phyloP scores from a whole-genome alignment of 1,139 yeast genomes.

The Taphrina pruni region DNA sequence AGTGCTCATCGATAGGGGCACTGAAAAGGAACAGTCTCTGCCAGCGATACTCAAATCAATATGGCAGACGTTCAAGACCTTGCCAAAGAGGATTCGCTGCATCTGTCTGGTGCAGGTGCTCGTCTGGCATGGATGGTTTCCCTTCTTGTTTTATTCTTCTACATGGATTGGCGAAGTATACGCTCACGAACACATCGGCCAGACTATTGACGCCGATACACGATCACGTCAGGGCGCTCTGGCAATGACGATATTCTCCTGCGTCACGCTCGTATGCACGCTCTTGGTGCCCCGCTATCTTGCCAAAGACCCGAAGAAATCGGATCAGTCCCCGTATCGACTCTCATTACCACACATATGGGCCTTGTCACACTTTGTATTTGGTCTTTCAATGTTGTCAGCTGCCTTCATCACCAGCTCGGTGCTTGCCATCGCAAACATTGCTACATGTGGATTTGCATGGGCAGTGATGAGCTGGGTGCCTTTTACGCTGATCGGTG shows the following conservation, averaged over 20 bases:
- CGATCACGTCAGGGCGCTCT: slow-evolving; percentile 49
- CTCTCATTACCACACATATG: slow-evolving; percentile 19
- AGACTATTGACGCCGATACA: slow-evolving; percentile 42
- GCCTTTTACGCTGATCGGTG: slow-evolving; percentile 55
- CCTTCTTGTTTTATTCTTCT: slow-evolving; percentile 59
- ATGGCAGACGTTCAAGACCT: slow-evolving; percentile 50
- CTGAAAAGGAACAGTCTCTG: slow-evolving; percentile 48
- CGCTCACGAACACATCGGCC: slow-evolving; percentile 46
- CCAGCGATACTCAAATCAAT: slow-evolving; percentile 17
- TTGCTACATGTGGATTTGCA: slow-evolving; percentile 53
- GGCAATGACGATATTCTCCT: slow-evolving; percentile 53
- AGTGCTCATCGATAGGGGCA: slow-evolving; percentile 53
- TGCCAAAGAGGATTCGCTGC: slow-evolving; percentile 56
- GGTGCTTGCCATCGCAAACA: slow-evolving; percentile 50
- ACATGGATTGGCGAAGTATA: slow-evolving; percentile 56
- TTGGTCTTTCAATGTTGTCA: slow-evolving; percentile 51
- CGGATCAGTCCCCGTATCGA: slow-evolving; percentile 12
- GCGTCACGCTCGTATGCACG: slow-evolving; percentile 52
- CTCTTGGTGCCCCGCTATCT: slow-evolving; percentile 46
- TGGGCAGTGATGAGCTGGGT: slow-evolving; percentile 57
- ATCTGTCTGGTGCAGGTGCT: slow-evolving; percentile 59
- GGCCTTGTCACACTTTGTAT: slow-evolving; percentile 46
- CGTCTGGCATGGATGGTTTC: slow-evolving; percentile 61
- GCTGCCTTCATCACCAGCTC: slow-evolving; percentile 50
- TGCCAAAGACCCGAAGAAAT: slow-evolving; percentile 48